Evolutionary conservation across 164 flowering plant species (phyloP).

Genomic region (Magnolia changhungtana): DNA sequence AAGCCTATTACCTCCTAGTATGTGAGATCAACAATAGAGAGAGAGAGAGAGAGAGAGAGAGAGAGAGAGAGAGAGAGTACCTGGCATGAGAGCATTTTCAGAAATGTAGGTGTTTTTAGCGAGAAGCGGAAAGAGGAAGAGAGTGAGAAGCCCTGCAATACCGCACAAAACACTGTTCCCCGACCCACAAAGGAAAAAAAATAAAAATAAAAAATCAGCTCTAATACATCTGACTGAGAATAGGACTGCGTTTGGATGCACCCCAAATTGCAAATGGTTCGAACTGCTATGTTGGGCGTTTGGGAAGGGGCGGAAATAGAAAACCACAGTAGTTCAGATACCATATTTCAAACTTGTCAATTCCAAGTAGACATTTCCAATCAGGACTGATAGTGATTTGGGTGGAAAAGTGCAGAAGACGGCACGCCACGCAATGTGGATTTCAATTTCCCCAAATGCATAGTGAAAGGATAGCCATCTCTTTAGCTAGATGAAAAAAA

Average conservation of each 20-base stretch:
- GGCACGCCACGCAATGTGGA: background rate
- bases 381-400: no score
- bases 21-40: no score
- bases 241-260: background rate
- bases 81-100: conserved; percentile 97
- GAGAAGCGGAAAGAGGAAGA: conserved; percentile 69
- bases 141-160: conserved; percentile 62
- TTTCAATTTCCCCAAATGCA: no score
- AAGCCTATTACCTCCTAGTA: no score
- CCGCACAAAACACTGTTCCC: conserved; percentile 62
- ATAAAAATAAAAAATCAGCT: background rate
- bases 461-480: background rate
- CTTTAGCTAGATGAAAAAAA: background rate
- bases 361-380: no score
- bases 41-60: background rate
- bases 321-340: no score
- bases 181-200: background rate
- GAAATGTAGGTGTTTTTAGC: conserved; percentile 94
- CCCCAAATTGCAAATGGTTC: background rate
- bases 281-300: background rate
- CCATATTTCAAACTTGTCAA: no score
- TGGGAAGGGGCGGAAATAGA: background rate
- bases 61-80: conserved; percentile 22
- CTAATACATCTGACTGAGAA: background rate
- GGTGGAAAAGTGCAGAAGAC: background rate